Evolutionary conservation across 257 asterid genomes (phyloP).

Genomic region (Scutellaria barbata): DNA sequence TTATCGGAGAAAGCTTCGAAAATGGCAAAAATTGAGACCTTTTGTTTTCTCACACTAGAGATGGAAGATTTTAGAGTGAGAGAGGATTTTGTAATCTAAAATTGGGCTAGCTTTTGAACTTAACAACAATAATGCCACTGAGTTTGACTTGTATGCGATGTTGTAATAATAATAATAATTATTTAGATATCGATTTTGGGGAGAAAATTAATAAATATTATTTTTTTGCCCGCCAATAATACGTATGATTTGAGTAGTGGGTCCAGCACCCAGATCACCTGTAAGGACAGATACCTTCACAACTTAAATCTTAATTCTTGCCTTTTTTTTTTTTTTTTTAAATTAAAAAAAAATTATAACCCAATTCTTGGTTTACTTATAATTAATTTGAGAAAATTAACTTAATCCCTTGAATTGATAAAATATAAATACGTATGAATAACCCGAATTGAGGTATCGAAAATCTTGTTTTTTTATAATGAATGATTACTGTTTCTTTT

Average conservation of each 20-base stretch:
- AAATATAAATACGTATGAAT: too few relatives aligned
- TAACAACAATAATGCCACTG: slow-evolving; percentile 45
- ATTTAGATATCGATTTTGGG: too few relatives aligned
- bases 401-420: too few relatives aligned
- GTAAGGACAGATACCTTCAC: neutral
- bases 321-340: too few relatives aligned
- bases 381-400: too few relatives aligned
- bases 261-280: neutral
- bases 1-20: slow-evolving; percentile 7
- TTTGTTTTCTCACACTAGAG: neutral
- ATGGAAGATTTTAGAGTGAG: slow-evolving; percentile 3
- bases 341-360: too few relatives aligned
- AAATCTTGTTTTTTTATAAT: too few relatives aligned
- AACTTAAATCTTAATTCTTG: too few relatives aligned
- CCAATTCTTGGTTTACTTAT: too few relatives aligned
- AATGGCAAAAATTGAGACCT: slow-evolving; percentile 11
- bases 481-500: too few relatives aligned
- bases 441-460: too few relatives aligned
- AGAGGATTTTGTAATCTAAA: neutral
- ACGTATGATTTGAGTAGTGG: neutral
- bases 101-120: slow-evolving; percentile 3
- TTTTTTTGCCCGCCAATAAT: neutral
- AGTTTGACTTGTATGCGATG: slow-evolving; percentile 14
- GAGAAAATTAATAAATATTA: too few relatives aligned
- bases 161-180: neutral